A percentile compares a stretch with the other conserved stretches of the same genome.
phyloP scores from a whole-genome alignment of 805 yeast genomes.

The Candida tibetensis region DNA sequence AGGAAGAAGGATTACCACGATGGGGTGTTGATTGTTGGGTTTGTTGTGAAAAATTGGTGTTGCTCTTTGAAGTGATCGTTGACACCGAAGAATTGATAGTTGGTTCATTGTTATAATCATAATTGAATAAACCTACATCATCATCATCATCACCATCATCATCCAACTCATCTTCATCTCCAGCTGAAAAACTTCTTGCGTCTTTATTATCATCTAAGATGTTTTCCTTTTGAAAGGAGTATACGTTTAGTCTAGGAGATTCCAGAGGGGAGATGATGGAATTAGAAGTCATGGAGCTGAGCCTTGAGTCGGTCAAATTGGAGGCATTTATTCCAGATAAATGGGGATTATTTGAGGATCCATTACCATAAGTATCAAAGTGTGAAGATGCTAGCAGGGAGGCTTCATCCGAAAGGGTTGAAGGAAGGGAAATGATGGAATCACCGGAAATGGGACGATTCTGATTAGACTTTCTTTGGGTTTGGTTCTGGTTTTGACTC shows the following conservation, averaged over 20 bases:
- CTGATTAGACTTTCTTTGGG: neutral
- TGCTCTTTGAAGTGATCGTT: conserved; percentile 11
- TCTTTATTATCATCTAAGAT: conserved; percentile 6
- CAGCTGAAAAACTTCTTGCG: conserved; percentile 3
- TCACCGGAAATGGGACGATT: conserved; percentile 32
- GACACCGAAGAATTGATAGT: conserved; percentile 8
- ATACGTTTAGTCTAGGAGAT: conserved; percentile 13
- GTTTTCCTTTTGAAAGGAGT: conserved; percentile 3
- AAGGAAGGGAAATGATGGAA: conserved; percentile 30
- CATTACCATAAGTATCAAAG: conserved; percentile 20
- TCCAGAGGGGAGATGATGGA: conserved; percentile 20
- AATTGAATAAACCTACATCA: conserved; percentile 3
- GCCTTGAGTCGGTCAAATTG: conserved; percentile 34
- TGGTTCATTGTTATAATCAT: conserved; percentile 1
- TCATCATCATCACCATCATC: conserved; percentile 1
- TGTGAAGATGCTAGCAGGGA: conserved; percentile 31
- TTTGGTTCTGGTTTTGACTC: neutral
- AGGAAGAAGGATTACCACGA: neutral
- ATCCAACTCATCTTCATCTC: conserved; percentile 8
- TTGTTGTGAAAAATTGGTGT: neutral
- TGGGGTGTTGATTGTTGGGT: conserved; percentile 1
- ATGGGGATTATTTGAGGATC: conserved; percentile 7
- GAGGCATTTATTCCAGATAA: neutral
- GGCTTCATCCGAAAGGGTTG: conserved; percentile 34
- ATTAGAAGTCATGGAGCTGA: conserved; percentile 36